Conservation (phyloP, 805 yeast genomes). For the Allodekkera sacchari region DNA sequence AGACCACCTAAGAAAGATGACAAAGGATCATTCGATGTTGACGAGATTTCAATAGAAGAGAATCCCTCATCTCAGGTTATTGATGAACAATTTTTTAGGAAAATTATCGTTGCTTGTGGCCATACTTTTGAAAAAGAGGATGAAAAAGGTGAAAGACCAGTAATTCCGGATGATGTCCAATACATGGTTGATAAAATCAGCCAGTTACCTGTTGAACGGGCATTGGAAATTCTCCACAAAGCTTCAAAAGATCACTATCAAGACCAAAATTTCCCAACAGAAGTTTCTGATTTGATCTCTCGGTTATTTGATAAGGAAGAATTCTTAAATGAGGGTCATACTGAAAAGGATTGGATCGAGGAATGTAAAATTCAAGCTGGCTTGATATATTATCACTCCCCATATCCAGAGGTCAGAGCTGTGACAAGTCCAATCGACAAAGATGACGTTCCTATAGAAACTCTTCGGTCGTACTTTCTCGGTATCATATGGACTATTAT, state of each 20-base stretch:
- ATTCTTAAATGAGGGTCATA: not conserved
- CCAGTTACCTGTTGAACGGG: not conserved
- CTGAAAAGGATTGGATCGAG: slow-evolving; percentile 7
- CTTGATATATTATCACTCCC: slow-evolving; percentile 35
- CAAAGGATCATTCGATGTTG: not conserved
- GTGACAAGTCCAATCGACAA: slow-evolving; percentile 55
- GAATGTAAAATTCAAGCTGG: slow-evolving; percentile 27
- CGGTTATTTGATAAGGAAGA: not conserved
- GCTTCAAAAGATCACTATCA: slow-evolving; percentile 1
- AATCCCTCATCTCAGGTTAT: not conserved
- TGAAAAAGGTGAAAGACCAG: not conserved
- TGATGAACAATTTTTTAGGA: not conserved
- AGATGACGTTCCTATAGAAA: slow-evolving; percentile 38
- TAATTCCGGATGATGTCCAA: not conserved
- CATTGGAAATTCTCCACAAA: not conserved
- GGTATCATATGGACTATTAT: slow-evolving; percentile 44
- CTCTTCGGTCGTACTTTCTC: slow-evolving; percentile 47
- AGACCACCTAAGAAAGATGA: not conserved
- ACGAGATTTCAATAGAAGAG: not conserved
- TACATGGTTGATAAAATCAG: slow-evolving; percentile 1
- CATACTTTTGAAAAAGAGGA: not conserved
- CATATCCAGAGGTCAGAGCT: slow-evolving; percentile 61
- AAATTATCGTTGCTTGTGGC: not conserved
- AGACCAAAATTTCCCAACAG: slow-evolving; percentile 2
- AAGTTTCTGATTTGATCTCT: not conserved